A percentile compares a stretch with the other conserved stretches of the same genome.
These are phyloP conservation scores for Lepraria neglecta DNA, from an alignment of 495 filamentous ascomycete species.

Conservation along the genomic window DNA sequence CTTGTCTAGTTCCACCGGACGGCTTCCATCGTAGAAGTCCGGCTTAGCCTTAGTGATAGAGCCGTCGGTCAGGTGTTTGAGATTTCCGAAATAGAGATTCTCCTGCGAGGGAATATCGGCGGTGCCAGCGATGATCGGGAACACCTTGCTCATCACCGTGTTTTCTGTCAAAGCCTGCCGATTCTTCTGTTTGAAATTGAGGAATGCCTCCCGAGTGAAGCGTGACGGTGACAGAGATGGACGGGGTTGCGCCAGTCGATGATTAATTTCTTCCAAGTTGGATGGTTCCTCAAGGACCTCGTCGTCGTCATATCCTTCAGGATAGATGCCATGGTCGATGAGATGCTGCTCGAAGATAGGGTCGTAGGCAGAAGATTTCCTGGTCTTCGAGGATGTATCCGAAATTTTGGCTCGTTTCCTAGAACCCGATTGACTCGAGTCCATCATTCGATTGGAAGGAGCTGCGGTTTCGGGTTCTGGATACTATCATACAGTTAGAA, in stretches of 20 bases:
- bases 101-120: slow-evolving; percentile 22
- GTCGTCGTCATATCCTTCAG: not conserved
- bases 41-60: slow-evolving; percentile 32
- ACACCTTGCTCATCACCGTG: slow-evolving; percentile 8
- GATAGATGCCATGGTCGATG: slow-evolving; percentile 6
- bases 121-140: slow-evolving; percentile 14
- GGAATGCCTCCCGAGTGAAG: too few relatives aligned
- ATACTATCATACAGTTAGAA: slow-evolving; percentile 13
- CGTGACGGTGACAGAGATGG: not conserved
- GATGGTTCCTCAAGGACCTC: not conserved
- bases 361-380: slow-evolving; percentile 26
- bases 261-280: not conserved
- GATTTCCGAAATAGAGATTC: slow-evolving; percentile 32
- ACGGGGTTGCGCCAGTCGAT: not conserved
- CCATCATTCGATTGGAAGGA: slow-evolving; percentile 17
- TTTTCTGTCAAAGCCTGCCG: not conserved
- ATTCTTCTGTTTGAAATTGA: not conserved
- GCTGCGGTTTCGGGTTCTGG: not conserved
- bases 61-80: slow-evolving; percentile 32
- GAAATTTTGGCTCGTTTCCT: slow-evolving; percentile 16
- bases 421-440: slow-evolving; percentile 19
- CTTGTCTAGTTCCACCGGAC: slow-evolving; percentile 26
- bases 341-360: slow-evolving; percentile 30
- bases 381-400: not conserved
- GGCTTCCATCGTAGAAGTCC: slow-evolving; percentile 39